Conservation (phyloP, 2,329 filamentous ascomycete genomes). For the Myriosclerotinia curreyana region DNA sequence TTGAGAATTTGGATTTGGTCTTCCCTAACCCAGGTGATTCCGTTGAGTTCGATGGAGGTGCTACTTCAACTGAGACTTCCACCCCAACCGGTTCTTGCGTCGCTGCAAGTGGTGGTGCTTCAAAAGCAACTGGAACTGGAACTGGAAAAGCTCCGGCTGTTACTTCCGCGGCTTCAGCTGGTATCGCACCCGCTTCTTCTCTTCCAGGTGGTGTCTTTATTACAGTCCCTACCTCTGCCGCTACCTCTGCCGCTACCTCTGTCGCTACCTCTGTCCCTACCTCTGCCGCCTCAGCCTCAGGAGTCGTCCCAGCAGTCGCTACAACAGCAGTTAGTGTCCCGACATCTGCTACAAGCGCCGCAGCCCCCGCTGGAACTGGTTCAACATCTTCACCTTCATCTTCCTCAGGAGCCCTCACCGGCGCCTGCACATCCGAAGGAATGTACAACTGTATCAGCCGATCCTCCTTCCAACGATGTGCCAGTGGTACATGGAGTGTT, state of each 20-base stretch:
- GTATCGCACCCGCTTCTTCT: constrained; percentile 21
- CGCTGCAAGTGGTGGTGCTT: constrained; percentile 36
- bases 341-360: constrained; percentile 24
- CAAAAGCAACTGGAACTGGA: neutral
- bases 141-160: neutral
- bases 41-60: constrained; percentile 48
- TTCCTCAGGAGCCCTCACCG: constrained; percentile 31
- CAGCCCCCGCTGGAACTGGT: constrained; percentile 30
- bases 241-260: constrained; percentile 25
- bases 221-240: constrained; percentile 32
- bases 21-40: constrained; percentile 66
- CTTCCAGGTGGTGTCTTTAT: constrained; percentile 39
- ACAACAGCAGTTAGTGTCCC: constrained; percentile 30
- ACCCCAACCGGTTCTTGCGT: constrained; percentile 30
- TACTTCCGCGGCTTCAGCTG: constrained; percentile 26
- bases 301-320: constrained; percentile 26
- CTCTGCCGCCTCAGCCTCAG: constrained; percentile 24
- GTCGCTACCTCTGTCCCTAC: constrained; percentile 21
- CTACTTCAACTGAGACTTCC: constrained; percentile 33
- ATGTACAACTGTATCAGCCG: constrained; percentile 54
- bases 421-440: constrained; percentile 50
- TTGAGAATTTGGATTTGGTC: constrained; percentile 53
- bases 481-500: constrained; percentile 50
- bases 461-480: constrained; percentile 54
- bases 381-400: neutral